These are phyloP conservation scores for Coleophoma cylindrospora DNA, from an alignment of 2,329 filamentous ascomycete genomes.

Conservation along the genomic window DNA sequence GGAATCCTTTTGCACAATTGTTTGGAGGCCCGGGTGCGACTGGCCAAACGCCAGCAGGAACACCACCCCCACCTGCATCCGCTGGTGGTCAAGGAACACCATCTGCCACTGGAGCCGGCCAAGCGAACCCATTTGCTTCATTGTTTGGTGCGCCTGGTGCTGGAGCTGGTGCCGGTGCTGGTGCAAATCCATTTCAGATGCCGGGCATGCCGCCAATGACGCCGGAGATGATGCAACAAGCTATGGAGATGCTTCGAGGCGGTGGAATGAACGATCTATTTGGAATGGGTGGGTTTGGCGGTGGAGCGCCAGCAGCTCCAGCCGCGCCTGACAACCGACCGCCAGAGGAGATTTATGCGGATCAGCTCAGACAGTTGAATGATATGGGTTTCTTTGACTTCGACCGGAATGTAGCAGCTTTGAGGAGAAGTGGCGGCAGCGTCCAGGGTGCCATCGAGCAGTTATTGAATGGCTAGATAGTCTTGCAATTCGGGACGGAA, in stretches of 20 bases:
- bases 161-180: slow-evolving; percentile 21
- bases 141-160: slow-evolving; percentile 48
- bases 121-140: slow-evolving; percentile 63
- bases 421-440: slow-evolving; percentile 85
- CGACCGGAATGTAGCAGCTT: slow-evolving; percentile 82
- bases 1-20: slow-evolving; percentile 59
- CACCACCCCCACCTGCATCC: slow-evolving; percentile 23
- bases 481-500: no score
- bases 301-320: slow-evolving; percentile 33
- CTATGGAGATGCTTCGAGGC: slow-evolving; percentile 38
- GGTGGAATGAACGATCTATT: slow-evolving; percentile 34
- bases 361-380: slow-evolving; percentile 87
- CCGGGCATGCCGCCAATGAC: slow-evolving; percentile 41
- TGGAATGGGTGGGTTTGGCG: slow-evolving; percentile 30
- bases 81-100: background rate
- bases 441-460: slow-evolving; percentile 89
- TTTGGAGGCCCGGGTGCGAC: slow-evolving; percentile 33
- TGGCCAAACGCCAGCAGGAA: slow-evolving; percentile 22
- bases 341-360: slow-evolving; percentile 88
- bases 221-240: slow-evolving; percentile 51
- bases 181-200: slow-evolving; percentile 35
- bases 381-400: slow-evolving; percentile 99
- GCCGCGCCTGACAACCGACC: slow-evolving; percentile 75
- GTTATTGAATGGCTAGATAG: slow-evolving; percentile 37
- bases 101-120: slow-evolving; percentile 24